Percentiles rank a stretch among this genome's conserved stretches.
phyloP scores from a whole-genome alignment of 129 eudicot species.

The Arctium lappa region DNA sequence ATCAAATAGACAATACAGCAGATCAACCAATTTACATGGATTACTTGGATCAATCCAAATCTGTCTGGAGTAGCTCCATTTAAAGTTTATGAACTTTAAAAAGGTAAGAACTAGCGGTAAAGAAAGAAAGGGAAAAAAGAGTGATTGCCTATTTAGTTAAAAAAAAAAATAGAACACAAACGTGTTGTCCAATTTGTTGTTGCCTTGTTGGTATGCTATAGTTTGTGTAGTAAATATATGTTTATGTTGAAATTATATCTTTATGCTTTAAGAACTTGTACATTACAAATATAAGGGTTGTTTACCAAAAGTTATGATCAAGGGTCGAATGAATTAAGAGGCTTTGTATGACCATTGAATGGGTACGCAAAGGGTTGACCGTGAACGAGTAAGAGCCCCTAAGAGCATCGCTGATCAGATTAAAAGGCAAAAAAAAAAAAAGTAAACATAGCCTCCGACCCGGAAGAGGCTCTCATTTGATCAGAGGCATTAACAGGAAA shows the following conservation, averaged over 20 bases:
- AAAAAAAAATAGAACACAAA: neutral
- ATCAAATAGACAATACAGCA: neutral
- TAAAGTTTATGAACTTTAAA: neutral
- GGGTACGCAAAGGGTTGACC: no score
- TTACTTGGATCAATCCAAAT: constrained; percentile 12
- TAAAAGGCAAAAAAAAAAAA: no score
- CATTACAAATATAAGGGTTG: no score
- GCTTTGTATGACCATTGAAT: no score
- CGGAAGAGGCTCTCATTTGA: no score
- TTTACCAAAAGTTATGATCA: no score
- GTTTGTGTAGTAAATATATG: neutral
- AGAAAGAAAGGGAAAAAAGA: neutral
- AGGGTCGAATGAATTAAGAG: no score
- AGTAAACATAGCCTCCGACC: no score
- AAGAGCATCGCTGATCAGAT: no score
- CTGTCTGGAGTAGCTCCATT: neutral
- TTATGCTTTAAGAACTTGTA: neutral
- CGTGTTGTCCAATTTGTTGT: neutral
- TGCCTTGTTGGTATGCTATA: neutral
- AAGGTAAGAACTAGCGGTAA: neutral
- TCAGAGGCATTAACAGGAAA: no score
- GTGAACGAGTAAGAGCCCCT: no score
- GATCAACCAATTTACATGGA: neutral
- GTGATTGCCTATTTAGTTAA: neutral
- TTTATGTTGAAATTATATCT: neutral